Evolutionary conservation across 2,329 filamentous ascomycete genomes (phyloP), one percentile per base, ranked within the genome.

Genomic region (Alternaria alternata): DNA sequence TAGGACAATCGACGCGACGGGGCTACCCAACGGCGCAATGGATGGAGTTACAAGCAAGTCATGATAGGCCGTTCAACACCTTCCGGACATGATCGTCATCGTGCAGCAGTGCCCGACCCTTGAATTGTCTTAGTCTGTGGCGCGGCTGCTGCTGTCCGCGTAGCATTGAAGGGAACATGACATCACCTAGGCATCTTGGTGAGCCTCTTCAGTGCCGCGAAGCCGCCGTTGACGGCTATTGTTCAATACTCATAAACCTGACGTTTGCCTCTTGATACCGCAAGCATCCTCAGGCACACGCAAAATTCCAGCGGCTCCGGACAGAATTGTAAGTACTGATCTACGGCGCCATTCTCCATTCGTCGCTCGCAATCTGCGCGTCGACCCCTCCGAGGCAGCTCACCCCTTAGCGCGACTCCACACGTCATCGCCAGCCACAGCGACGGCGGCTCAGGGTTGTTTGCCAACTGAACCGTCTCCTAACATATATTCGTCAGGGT

Each of bases 391-490:
- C 44, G 46, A 54, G 49, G 57, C 49, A 51, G 34, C 41, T 57
- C 28, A 32, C 49, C 42, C 41, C 38, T 51, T 67, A 62, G 63
- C 61, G 56, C 57, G 42, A 28, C 55, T 55, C 57, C 55, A 54
- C 57, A 68, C 66, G 66, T 68, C 66, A 68, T 66, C 57, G 62
- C 47, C 52, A 63, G 64, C 62, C 66, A 68, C 65, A 63, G 43
- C 30, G 49, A 41, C 30, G 48, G 47, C 62, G 48, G 59, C 51
- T 47, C 56, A 59, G 55, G 44, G 44, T 61, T 48, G 58, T 57
- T 43, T 57, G 51, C 47, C 24, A 26, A 26, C 24, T 26, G 47
- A 59, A 54, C 5, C 53, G 28, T 43, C 32, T 52, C 48, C 48
- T 59, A 41, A 47, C 51, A 57, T 59, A 57, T 61, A 59, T 54